These are phyloP conservation scores for Suillus variegatus DNA, from an alignment of 768 basidiomycete species.

Conservation along the genomic window DNA sequence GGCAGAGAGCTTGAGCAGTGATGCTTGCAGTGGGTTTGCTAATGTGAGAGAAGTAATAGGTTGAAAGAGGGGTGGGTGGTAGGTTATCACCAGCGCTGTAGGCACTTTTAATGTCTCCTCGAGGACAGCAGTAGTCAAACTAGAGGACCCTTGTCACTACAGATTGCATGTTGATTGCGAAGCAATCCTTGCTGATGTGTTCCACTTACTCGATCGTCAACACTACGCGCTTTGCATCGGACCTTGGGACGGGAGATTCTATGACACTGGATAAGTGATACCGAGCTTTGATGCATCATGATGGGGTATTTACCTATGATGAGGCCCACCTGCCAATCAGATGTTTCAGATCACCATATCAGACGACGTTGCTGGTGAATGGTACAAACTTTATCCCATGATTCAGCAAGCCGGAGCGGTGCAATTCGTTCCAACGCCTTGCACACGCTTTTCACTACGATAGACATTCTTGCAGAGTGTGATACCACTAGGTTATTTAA, in stretches of 20 bases:
- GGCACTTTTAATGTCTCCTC: conserved; percentile 64
- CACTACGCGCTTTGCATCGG: conserved; percentile 50
- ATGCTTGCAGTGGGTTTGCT: conserved; percentile 73
- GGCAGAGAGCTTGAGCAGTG: conserved; percentile 77
- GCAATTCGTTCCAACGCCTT: conserved; percentile 83
- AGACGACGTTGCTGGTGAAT: conserved; percentile 8
- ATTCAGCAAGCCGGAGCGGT: conserved; percentile 81
- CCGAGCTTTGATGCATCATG: conserved; percentile 2
- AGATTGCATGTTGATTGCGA: conserved; percentile 13
- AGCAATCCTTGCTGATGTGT: conserved; percentile 8
- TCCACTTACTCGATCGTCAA: conserved; percentile 69
- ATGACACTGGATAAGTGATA: conserved; percentile 7
- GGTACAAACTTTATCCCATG: conserved; percentile 89
- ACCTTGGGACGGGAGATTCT: conserved; percentile 58
- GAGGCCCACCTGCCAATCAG: conserved; percentile 59
- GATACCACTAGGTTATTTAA: neutral
- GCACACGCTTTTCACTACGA: conserved; percentile 47
- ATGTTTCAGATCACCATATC: conserved; percentile 8
- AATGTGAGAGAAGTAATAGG: conserved; percentile 77
- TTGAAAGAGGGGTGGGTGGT: conserved; percentile 85
- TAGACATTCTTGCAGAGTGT: conserved; percentile 8
- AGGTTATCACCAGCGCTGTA: conserved; percentile 71
- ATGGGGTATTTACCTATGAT: conserved; percentile 55
- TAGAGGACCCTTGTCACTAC: conserved; percentile 30
- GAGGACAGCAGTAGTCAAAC: conserved; percentile 72